A percentile compares a stretch with the other conserved stretches of the same genome.
Conservation (phyloP, 1,284 basidiomycete genomes). For the Neolentinus lepideus region DNA sequence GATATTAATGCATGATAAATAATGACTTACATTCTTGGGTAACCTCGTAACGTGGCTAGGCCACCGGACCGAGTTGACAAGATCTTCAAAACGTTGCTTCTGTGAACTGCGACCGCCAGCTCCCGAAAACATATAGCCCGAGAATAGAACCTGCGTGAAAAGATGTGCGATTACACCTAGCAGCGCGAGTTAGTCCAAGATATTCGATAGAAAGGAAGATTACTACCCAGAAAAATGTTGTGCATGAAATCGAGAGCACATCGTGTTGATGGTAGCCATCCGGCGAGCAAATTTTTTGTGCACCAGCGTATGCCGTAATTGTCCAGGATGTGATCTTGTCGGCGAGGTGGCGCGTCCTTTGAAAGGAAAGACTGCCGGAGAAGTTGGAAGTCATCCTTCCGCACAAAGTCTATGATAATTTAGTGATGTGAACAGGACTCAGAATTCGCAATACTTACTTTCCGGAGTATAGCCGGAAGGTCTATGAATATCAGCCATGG, state of each 20-base stretch:
- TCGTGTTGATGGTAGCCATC: too few relatives aligned
- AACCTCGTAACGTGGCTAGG: constrained; percentile 18
- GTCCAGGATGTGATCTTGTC: too few relatives aligned
- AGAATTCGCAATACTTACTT: too few relatives aligned
- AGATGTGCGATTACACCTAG: constrained; percentile 14
- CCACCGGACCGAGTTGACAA: constrained; percentile 21
- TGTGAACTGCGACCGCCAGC: constrained; percentile 10
- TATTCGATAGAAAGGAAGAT: not conserved
- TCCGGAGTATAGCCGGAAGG: not conserved
- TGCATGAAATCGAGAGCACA: too few relatives aligned
- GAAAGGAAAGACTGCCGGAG: too few relatives aligned
- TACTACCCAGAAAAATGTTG: not conserved
- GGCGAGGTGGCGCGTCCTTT: too few relatives aligned
- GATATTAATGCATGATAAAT: not conserved
- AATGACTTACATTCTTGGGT: constrained; percentile 20
- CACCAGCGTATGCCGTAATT: too few relatives aligned
- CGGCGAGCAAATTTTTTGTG: too few relatives aligned
- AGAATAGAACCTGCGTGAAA: constrained; percentile 16
- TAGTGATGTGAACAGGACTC: too few relatives aligned
- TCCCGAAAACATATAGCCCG: constrained; percentile 14
- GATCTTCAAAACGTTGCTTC: constrained; percentile 14
- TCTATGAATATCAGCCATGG: constrained; percentile 2
- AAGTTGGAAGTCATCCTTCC: too few relatives aligned
- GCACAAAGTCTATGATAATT: too few relatives aligned
- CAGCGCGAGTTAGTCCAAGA: not conserved